phyloP scores from a whole-genome alignment of 2,329 filamentous ascomycete genomes.

The Colletotrichum chrysophilum region DNA sequence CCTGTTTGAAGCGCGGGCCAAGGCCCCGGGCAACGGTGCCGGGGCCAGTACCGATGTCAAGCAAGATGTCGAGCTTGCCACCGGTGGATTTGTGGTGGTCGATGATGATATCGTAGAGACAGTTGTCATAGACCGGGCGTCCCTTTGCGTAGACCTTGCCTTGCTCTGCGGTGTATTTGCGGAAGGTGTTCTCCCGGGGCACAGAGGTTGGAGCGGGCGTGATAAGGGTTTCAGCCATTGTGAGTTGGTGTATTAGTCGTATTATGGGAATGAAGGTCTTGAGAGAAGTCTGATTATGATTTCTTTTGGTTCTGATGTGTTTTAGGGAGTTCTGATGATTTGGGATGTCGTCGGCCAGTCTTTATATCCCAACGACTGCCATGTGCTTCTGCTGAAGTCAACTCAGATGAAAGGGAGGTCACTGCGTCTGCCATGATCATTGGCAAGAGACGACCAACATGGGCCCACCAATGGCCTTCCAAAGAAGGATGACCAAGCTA shows the following conservation, averaged over 20 bases:
- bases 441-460: background rate
- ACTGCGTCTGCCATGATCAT: background rate
- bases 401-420: background rate
- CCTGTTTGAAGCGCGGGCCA: constrained; percentile 48
- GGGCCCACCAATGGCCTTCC: background rate
- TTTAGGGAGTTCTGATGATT: fast-evolving
- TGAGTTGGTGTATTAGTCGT: background rate
- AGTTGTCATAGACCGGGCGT: constrained; percentile 46
- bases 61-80: constrained; percentile 44
- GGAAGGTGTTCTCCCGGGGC: constrained; percentile 43
- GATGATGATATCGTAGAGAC: constrained; percentile 52
- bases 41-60: constrained; percentile 65
- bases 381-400: background rate
- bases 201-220: background rate
- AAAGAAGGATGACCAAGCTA: background rate
- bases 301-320: background rate
- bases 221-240: background rate
- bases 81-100: constrained; percentile 50
- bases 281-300: background rate
- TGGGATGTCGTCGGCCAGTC: background rate
- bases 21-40: constrained; percentile 53
- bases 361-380: background rate
- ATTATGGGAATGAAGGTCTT: background rate
- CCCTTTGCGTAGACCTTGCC: constrained; percentile 46
- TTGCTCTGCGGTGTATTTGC: constrained; percentile 46